These are phyloP conservation scores for Penicillium canescens DNA, from an alignment of 495 filamentous ascomycete genomes.

Conservation along the genomic window DNA sequence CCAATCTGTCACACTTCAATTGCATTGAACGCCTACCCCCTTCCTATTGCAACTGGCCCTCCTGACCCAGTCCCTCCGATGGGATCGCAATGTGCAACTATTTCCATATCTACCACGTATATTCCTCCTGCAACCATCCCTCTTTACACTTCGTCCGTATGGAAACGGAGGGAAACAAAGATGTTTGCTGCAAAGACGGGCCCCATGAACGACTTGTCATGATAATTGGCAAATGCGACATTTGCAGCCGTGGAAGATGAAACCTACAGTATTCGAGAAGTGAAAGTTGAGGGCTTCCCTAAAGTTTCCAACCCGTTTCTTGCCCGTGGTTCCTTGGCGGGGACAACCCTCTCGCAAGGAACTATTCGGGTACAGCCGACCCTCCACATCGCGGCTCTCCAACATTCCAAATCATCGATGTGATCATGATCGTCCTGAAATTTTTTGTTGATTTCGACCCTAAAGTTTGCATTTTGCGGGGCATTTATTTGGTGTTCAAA, in stretches of 20 bases:
- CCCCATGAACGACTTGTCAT: slow-evolving; percentile 79
- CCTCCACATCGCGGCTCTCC: slow-evolving; percentile 13
- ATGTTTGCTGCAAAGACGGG: slow-evolving; percentile 58
- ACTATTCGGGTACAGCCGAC: slow-evolving; percentile 24
- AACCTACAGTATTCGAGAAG: slow-evolving; percentile 3
- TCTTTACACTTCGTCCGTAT: slow-evolving; percentile 68
- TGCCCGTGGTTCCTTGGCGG: slow-evolving; percentile 12
- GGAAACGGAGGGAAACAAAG: slow-evolving; percentile 61
- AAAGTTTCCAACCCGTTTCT: slow-evolving; percentile 6
- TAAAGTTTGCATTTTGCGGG: not conserved
- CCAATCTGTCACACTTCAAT: not conserved
- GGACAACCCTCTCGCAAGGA: slow-evolving; percentile 11
- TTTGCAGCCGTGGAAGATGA: slow-evolving; percentile 41
- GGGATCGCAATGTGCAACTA: slow-evolving; percentile 69
- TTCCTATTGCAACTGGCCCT: slow-evolving; percentile 3
- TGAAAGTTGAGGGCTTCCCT: not conserved
- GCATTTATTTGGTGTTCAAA: slow-evolving; percentile 2
- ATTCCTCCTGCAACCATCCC: slow-evolving; percentile 67
- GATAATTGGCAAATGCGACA: slow-evolving; percentile 62
- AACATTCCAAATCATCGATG: slow-evolving; percentile 11
- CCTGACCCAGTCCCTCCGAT: slow-evolving; percentile 9
- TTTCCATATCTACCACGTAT: slow-evolving; percentile 77
- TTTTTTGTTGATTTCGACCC: slow-evolving; percentile 3
- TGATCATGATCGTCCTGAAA: slow-evolving; percentile 21
- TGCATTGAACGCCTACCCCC: slow-evolving; percentile 1